These are phyloP conservation scores for Neolentinus lepideus DNA, from an alignment of 1,284 basidiomycete species.

Conservation along the genomic window DNA sequence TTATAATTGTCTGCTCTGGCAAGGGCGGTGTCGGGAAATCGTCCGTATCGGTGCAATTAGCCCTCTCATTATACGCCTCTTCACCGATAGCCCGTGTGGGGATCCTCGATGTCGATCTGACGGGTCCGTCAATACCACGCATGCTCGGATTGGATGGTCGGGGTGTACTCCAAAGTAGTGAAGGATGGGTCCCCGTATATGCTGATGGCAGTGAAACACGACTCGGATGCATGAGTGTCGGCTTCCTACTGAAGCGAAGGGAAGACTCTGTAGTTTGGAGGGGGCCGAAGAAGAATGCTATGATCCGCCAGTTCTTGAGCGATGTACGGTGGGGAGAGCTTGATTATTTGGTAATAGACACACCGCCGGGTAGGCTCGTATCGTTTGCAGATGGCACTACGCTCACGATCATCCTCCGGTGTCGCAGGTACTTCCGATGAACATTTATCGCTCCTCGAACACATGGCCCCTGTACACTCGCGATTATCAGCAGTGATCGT, in stretches of 20 bases:
- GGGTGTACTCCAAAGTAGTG: constrained; percentile 86
- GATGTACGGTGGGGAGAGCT: constrained; percentile 97
- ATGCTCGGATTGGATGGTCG: constrained; percentile 93
- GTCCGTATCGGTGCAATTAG: constrained; percentile 89
- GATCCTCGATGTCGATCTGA: constrained; percentile 93
- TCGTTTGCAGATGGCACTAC: too few species aligned
- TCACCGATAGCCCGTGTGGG: constrained; percentile 70
- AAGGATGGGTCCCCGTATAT: constrained; percentile 98
- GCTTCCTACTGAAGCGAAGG: constrained; percentile 85
- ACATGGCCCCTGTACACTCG: constrained; percentile 80
- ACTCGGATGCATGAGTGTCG: constrained; percentile 94
- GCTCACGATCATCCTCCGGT: too few species aligned
- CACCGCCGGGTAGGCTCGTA: constrained; percentile 77
- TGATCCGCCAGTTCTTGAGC: constrained; percentile 96
- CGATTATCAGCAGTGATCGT: constrained; percentile 85
- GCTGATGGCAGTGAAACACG: constrained; percentile 67
- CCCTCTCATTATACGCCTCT: constrained; percentile 75
- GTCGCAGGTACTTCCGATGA: constrained; percentile 99
- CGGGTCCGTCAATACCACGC: constrained; percentile 93
- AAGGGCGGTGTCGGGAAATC: constrained; percentile 99
- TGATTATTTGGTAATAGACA: constrained; percentile 96
- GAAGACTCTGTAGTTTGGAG: constrained; percentile 97
- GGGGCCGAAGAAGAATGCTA: constrained; percentile 99
- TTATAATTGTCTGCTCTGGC: constrained; percentile 92
- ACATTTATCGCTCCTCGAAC: constrained; percentile 92